Evolutionary conservation across 495 filamentous ascomycete genomes (phyloP).

Genomic region (Hyphodiscus hymeniophilus): DNA sequence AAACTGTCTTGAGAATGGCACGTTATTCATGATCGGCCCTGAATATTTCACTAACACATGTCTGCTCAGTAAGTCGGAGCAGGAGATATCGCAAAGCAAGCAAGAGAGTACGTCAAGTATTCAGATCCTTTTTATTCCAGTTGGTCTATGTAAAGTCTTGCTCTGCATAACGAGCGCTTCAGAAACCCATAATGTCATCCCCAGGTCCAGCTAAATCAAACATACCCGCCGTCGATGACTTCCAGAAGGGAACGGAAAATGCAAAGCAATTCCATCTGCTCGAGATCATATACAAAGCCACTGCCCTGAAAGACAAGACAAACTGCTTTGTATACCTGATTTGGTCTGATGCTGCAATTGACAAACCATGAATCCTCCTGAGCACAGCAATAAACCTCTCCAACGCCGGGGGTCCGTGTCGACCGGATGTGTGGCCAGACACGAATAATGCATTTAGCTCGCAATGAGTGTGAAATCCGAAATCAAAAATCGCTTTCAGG

Average conservation of each 20-base stretch:
- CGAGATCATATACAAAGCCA: background rate
- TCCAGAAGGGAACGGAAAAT: background rate
- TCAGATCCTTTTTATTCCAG: no score
- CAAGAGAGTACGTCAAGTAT: no score
- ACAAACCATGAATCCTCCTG: constrained; percentile 14
- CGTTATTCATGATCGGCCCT: no score
- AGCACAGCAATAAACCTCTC: constrained; percentile 4
- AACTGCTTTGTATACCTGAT: constrained; percentile 2
- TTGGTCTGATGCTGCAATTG: background rate
- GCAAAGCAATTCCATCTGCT: constrained; percentile 3
- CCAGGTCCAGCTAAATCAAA: background rate
- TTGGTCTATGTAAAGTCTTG: no score
- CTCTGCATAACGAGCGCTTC: constrained; percentile 1
- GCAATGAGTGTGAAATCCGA: constrained; percentile 11
- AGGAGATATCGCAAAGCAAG: no score
- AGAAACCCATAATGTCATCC: constrained; percentile 1
- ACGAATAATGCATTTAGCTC: constrained; percentile 13
- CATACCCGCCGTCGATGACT: background rate
- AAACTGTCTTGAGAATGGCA: no score
- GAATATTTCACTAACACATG: no score
- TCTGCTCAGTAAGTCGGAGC: no score
- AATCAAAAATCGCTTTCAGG: background rate
- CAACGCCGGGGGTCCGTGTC: constrained; percentile 19
- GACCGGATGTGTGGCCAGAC: constrained; percentile 11
- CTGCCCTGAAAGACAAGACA: background rate